Base-by-base conservation (phyloP, 257 asterid genomes). In the Fraxinus americana region DNA sequence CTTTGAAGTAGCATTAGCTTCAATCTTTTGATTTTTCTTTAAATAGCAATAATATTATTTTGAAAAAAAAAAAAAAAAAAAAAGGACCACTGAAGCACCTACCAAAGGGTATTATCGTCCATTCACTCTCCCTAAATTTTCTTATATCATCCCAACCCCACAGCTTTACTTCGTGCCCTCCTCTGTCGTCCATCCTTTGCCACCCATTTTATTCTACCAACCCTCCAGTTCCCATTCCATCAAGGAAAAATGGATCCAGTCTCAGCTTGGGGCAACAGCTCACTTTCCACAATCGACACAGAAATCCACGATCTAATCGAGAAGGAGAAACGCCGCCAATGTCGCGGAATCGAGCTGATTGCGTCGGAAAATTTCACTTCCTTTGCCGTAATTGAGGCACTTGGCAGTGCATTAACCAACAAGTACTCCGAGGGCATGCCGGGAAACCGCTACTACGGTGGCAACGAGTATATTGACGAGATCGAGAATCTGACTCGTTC, bases 351-450 rank as follows among this genome's bases (percentile, higher is more conserved):
- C 86, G 92, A 88, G 87, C 90, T 86, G 59, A 88, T 88, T 81
- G 94, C 96, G 10, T 93, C 98, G 6, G 96, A 93, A 74, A 93
- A 93, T 50, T 91, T 93, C 92, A 93, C 98, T 69, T 88, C 92
- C 70, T 88, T 88, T 87, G 92, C 90, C 79, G 92, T 88, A 0
- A 88, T 88, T 70, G 92, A 88, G 74, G 92, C 92, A 30, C 92
- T 88, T 39, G 92, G 92, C 76, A 84, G 88, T 82, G 79, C 92
- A 0, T 85, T 88, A 77, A 88, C 92, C 83, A 88, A 88, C 86
- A 88, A 88, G 10, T 88, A 88, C 87, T 88, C 92, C 52, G 92
- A 88, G 73, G 90, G 92, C 81, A 84, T 88, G 81, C 92, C 92
- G 0, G 92, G 90, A 0, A 84, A 84, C 89, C 90, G 92, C 4